Conservation (phyloP, 164 flowering plant species). For the Vitis rupestris region DNA sequence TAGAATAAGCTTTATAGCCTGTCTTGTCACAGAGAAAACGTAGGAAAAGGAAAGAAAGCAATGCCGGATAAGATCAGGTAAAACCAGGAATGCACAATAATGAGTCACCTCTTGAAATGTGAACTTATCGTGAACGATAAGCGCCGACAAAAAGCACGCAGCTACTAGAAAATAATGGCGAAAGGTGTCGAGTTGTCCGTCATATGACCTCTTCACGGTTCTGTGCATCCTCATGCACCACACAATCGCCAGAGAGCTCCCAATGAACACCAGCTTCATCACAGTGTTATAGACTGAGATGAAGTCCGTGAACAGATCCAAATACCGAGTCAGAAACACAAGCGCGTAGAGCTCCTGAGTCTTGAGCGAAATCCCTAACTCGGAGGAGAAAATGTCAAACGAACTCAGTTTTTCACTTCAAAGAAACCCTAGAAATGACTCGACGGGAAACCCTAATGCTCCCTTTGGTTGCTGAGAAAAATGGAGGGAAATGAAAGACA, state of each 20-base stretch:
- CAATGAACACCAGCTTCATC: slow-evolving; percentile 88
- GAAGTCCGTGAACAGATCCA: slow-evolving; percentile 81
- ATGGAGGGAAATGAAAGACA: background rate
- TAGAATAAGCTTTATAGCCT: too few species aligned
- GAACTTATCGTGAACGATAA: slow-evolving; percentile 67
- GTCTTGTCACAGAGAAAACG: too few species aligned
- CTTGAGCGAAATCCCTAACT: slow-evolving; percentile 82
- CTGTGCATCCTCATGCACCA: slow-evolving; percentile 81
- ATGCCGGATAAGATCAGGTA: background rate
- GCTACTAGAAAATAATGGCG: slow-evolving; percentile 61
- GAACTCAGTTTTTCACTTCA: background rate
- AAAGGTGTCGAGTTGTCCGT: slow-evolving; percentile 75
- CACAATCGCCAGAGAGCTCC: slow-evolving; percentile 68
- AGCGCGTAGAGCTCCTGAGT: slow-evolving; percentile 85
- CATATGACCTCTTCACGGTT: slow-evolving; percentile 62
- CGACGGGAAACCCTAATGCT: slow-evolving; percentile 1
- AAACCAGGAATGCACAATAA: background rate
- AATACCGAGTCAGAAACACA: slow-evolving; percentile 76
- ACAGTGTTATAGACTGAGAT: slow-evolving; percentile 75
- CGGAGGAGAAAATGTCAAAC: slow-evolving; percentile 1
- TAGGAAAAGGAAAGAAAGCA: background rate
- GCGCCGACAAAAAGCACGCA: slow-evolving; percentile 49
- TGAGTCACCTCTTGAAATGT: slow-evolving; percentile 66
- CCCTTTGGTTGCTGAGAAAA: slow-evolving; percentile 6
- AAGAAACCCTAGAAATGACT: background rate